Conservation (phyloP, 1,284 basidiomycete genomes). For the Amylostereum areolatum region DNA sequence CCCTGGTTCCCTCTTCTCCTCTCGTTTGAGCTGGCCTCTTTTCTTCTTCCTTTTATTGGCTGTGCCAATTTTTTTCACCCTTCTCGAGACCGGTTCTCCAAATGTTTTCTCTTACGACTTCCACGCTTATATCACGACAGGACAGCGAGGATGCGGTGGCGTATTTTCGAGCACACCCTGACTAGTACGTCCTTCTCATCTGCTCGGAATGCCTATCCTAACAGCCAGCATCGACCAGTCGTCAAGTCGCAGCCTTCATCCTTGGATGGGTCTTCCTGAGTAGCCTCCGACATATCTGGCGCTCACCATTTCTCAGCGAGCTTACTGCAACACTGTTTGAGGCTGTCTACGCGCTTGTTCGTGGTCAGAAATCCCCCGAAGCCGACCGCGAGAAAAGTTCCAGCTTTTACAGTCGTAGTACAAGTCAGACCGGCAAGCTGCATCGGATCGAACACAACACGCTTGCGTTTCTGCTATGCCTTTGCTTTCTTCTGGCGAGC, state of each 20-base stretch:
- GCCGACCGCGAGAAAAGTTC: conserved; percentile 9
- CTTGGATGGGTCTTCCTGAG: conserved; percentile 43
- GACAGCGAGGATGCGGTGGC: conserved; percentile 5
- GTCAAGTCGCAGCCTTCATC: conserved; percentile 38
- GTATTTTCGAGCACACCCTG: conserved; percentile 16
- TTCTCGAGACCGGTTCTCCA: not conserved
- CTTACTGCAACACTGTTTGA: conserved; percentile 8
- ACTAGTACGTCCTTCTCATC: conserved; percentile 18
- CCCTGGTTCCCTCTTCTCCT: too few species aligned
- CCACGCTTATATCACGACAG: not conserved
- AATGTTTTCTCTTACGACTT: not conserved
- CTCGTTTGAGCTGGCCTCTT: conserved; percentile 2
- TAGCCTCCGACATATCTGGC: conserved; percentile 29
- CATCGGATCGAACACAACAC: conserved; percentile 17
- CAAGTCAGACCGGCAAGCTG: conserved; percentile 7
- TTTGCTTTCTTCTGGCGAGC: conserved; percentile 39
- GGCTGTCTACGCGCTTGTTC: conserved; percentile 3
- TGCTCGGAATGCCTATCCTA: conserved; percentile 1
- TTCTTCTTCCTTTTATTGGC: not conserved
- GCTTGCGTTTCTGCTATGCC: conserved; percentile 34
- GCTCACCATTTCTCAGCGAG: conserved; percentile 18
- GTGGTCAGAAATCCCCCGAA: not conserved
- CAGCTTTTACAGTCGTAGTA: not conserved
- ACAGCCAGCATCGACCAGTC: conserved; percentile 23
- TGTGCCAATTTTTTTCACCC: not conserved